Percentiles rank a stretch among this genome's conserved stretches.
Conservation (phyloP, 805 yeast species). For the Candida pseudoglaebosa region DNA sequence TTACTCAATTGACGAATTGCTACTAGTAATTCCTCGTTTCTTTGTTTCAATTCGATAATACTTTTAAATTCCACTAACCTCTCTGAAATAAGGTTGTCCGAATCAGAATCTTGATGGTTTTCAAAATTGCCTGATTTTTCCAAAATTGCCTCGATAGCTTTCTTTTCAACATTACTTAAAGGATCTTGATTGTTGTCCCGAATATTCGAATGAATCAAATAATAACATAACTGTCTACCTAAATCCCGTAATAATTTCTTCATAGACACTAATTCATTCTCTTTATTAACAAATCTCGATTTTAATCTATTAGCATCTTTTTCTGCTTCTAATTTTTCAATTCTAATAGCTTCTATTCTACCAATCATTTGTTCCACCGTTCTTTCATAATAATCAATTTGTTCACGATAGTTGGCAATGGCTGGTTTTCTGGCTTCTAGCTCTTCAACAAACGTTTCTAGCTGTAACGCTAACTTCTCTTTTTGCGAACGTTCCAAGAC, state of each 20-base stretch:
- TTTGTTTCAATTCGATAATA: slow-evolving; percentile 64
- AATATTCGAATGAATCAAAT: slow-evolving; percentile 63
- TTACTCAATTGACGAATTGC: slow-evolving; percentile 70
- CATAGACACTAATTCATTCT: slow-evolving; percentile 45
- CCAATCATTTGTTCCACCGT: slow-evolving; percentile 51
- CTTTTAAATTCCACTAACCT: slow-evolving; percentile 68
- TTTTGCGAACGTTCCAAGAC: slow-evolving; percentile 69
- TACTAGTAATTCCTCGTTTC: slow-evolving; percentile 67
- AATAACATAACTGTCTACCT: slow-evolving; percentile 75
- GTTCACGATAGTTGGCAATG: slow-evolving; percentile 62
- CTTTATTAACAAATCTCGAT: slow-evolving; percentile 36
- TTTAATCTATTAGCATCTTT: slow-evolving; percentile 33
- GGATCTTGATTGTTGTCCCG: slow-evolving; percentile 56
- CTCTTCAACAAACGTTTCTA: slow-evolving; percentile 69
- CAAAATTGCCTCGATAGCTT: slow-evolving; percentile 57
- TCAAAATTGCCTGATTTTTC: slow-evolving; percentile 30
- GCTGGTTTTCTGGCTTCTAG: slow-evolving; percentile 76
- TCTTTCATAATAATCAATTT: slow-evolving; percentile 49
- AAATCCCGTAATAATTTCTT: slow-evolving; percentile 64
- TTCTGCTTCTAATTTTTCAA: slow-evolving; percentile 45
- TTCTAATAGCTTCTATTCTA: slow-evolving; percentile 48
- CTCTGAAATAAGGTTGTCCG: slow-evolving; percentile 67
- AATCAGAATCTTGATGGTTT: slow-evolving; percentile 48
- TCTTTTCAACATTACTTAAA: slow-evolving; percentile 59
- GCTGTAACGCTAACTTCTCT: slow-evolving; percentile 62